Percentiles rank a stretch among this genome's conserved stretches.
These are phyloP conservation scores for Pythium chondricola DNA, from an alignment of 352 stramenopile species.

Conservation along the genomic window DNA sequence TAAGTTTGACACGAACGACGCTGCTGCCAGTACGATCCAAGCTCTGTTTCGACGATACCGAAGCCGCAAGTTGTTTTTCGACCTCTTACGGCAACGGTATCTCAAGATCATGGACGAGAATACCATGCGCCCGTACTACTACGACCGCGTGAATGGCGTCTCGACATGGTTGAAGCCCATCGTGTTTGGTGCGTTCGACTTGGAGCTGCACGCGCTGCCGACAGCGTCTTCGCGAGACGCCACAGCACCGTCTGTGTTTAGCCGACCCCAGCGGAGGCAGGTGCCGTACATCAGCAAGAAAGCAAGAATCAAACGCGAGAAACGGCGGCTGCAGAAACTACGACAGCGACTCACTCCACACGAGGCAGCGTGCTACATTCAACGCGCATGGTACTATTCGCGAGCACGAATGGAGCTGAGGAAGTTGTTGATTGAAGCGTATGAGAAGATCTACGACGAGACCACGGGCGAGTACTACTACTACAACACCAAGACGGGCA, in stretches of 20 bases:
- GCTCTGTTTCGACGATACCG: conserved; percentile 48
- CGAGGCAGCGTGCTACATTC: conserved; percentile 46
- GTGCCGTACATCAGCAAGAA: conserved; percentile 40
- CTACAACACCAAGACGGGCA: conserved; percentile 65
- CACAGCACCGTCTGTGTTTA: not conserved
- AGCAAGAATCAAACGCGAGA: conserved; percentile 54
- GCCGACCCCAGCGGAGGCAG: conserved; percentile 9
- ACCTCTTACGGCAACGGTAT: conserved; percentile 40
- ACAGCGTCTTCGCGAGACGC: conserved; percentile 7
- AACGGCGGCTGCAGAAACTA: conserved; percentile 50
- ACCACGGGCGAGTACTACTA: conserved; percentile 63
- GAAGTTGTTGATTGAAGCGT: conserved; percentile 36
- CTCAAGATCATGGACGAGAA: conserved; percentile 47
- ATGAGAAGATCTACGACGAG: conserved; percentile 74
- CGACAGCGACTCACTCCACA: conserved; percentile 42
- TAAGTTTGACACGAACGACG: conserved; percentile 22
- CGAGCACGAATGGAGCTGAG: conserved; percentile 34
- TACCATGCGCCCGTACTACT: conserved; percentile 52
- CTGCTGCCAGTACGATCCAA: conserved; percentile 53
- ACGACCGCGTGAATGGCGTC: conserved; percentile 39
- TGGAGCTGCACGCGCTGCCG: conserved; percentile 27
- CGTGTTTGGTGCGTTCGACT: conserved; percentile 43
- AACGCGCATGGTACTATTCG: conserved; percentile 39
- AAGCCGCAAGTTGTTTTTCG: conserved; percentile 33
- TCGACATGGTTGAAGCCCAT: conserved; percentile 60